Evolutionary conservation across 2,329 filamentous ascomycete species (phyloP), one percentile per base, ranked within the genome.

Genomic region (Curvularia sp.): DNA sequence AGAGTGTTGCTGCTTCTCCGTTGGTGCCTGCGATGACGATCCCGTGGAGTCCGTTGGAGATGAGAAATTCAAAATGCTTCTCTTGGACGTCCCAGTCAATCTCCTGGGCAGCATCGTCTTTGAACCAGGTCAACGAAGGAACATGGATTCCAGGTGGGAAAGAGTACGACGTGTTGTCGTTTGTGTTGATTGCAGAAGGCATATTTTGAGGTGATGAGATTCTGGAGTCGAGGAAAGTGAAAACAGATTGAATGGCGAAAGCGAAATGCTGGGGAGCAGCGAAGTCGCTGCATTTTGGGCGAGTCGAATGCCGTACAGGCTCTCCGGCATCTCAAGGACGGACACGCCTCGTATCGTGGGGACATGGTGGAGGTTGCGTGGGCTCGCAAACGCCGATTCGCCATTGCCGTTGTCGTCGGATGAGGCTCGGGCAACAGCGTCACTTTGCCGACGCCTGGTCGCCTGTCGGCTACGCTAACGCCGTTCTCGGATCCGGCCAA

Each of bases 121-220:
- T 74, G 69, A 86, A 87, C 78, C 81, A 87, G 3, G 84, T 86
- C 65, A 87, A 69, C 20, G 79, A 81, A 0, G 84, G 85, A n/a
- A 83, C 84, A 61, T 86, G 84, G 48, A 87, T 83, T 4, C 84
- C 84, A 1, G 80, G 78, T 30, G 83, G 81, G 62, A 78, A 82
- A 5, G 78, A 67, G 57, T 70, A 73, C 64, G 73, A 74, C 38
- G 68, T 59, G 55, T 66, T 52, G 18, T 72, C 68, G 60, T 61
- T 64, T 47, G 65, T 67, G 58, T 66, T 64, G 53, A 67, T 74
- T 55, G 71, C 69, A 18, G 73, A 75, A 63, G 70, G 69, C 72
- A 74, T 74, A 33, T 47, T 65, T 60, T 42, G 13, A 43, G 28
- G 26, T 30, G 15, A n/a, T 20, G 13, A 3, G 12, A 35, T 15